phyloP scores from a whole-genome alignment of 495 filamentous ascomycete genomes.

The Penicillium cosmopolitanum region DNA sequence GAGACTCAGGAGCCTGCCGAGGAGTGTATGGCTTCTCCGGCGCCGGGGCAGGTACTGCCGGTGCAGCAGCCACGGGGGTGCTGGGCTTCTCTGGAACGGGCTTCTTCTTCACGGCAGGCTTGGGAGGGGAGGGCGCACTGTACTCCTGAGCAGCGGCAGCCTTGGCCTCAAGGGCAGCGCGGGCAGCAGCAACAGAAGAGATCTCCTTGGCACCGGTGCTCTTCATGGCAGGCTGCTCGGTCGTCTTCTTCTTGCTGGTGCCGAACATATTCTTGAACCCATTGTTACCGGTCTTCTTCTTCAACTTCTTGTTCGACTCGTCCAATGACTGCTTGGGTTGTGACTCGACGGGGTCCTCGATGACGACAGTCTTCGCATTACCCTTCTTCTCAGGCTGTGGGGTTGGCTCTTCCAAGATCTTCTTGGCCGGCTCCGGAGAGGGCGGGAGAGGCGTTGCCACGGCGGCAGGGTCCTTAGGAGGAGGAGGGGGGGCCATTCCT shows the following conservation, averaged over 20 bases:
- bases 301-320: conserved; percentile 43
- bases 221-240: conserved; percentile 41
- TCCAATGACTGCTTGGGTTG: conserved; percentile 36
- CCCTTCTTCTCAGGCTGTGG: conserved; percentile 23
- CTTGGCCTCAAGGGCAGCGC: conserved; percentile 52
- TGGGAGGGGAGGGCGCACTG: conserved; percentile 25
- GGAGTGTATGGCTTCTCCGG: conserved; percentile 26
- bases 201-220: conserved; percentile 36
- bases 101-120: conserved; percentile 42
- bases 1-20: conserved; percentile 24
- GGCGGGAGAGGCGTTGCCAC: conserved; percentile 37
- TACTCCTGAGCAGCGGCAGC: conserved; percentile 43
- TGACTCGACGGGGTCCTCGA: conserved; percentile 28
- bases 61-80: conserved; percentile 19
- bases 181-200: conserved; percentile 53
- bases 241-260: conserved; percentile 45
- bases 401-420: conserved; percentile 15
- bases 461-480: conserved; percentile 28
- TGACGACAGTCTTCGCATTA: conserved; percentile 23
- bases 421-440: conserved; percentile 30
- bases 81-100: conserved; percentile 33
- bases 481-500: conserved; percentile 23
- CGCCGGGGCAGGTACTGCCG: conserved; percentile 12
- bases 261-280: conserved; percentile 55
- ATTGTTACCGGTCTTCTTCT: conserved; percentile 51